These are phyloP conservation scores for Hymenoscyphus repandus DNA, from an alignment of 2,329 filamentous ascomycete species.

Conservation along the genomic window DNA sequence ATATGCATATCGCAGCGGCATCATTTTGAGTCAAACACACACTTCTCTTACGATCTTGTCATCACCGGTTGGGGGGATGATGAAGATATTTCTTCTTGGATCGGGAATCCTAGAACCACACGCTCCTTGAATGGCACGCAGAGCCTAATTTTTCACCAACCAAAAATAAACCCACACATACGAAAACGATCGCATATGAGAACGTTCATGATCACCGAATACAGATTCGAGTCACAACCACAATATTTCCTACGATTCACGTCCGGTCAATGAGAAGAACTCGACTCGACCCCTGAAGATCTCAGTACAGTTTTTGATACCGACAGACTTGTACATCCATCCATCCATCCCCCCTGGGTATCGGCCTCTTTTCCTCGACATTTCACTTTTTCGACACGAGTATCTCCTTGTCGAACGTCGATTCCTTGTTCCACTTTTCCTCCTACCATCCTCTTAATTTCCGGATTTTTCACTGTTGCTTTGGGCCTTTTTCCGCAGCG, in stretches of 20 bases:
- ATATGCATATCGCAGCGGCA: constrained; percentile 28
- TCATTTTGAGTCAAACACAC: constrained; percentile 25
- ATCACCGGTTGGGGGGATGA: constrained; percentile 14
- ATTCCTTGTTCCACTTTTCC: not conserved
- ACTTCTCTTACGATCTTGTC: constrained; percentile 13
- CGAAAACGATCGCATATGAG: constrained; percentile 23
- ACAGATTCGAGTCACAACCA: constrained; percentile 2
- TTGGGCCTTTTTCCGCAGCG: no score
- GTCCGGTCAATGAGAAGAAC: constrained; percentile 3
- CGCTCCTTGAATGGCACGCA: constrained; percentile 21
- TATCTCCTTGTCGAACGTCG: not conserved
- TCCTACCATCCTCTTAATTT: not conserved
- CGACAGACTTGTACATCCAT: not conserved
- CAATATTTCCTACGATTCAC: constrained; percentile 14
- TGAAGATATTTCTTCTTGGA: constrained; percentile 24
- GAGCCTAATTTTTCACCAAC: constrained; percentile 11
- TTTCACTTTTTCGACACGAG: not conserved
- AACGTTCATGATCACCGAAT: constrained; percentile 20
- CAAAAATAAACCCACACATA: constrained; percentile 15
- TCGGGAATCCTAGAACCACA: constrained; percentile 29
- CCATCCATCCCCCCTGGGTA: not conserved
- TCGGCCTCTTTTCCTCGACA: not conserved
- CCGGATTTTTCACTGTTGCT: not conserved
- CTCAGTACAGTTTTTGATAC: not conserved
- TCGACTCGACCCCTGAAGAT: not conserved